Conservation (phyloP, 768 basidiomycete species). For the Trametes cubensis region DNA sequence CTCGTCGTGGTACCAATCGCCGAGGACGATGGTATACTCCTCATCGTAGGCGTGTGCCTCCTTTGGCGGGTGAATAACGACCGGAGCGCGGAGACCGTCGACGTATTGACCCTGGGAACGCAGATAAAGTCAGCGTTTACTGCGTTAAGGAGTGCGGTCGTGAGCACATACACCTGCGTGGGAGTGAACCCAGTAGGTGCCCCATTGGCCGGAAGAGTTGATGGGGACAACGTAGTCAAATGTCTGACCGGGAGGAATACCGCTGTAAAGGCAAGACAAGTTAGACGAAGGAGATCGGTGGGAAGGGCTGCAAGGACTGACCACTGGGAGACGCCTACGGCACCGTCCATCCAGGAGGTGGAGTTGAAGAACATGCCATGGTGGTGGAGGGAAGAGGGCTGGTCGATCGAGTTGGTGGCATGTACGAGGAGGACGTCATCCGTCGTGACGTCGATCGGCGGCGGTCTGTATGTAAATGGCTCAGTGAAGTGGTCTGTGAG, state of each 20-base stretch:
- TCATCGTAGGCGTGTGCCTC: conserved; percentile 81
- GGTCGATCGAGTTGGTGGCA: conserved; percentile 67
- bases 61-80: conserved; percentile 70
- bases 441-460: conserved; percentile 72
- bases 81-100: conserved; percentile 88
- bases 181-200: conserved; percentile 82
- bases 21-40: conserved; percentile 83
- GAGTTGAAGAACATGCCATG: conserved; percentile 96
- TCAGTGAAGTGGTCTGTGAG: neutral
- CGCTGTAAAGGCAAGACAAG: conserved; percentile 44
- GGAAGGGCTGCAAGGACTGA: conserved; percentile 35
- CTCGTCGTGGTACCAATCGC: conserved; percentile 92
- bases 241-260: conserved; percentile 72
- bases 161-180: conserved; percentile 52
- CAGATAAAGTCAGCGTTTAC: neutral
- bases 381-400: conserved; percentile 77
- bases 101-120: conserved; percentile 76
- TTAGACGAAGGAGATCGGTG: neutral
- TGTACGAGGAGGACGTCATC: conserved; percentile 80
- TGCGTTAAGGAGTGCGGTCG: too few species aligned
- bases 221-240: conserved; percentile 79
- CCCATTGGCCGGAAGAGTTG: conserved; percentile 68
- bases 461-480: conserved; percentile 56
- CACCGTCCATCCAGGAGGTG: conserved; percentile 89
- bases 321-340: conserved; percentile 83